These are phyloP conservation scores for Yarrowia bubula DNA, from an alignment of 805 yeast genomes.

Conservation along the genomic window DNA sequence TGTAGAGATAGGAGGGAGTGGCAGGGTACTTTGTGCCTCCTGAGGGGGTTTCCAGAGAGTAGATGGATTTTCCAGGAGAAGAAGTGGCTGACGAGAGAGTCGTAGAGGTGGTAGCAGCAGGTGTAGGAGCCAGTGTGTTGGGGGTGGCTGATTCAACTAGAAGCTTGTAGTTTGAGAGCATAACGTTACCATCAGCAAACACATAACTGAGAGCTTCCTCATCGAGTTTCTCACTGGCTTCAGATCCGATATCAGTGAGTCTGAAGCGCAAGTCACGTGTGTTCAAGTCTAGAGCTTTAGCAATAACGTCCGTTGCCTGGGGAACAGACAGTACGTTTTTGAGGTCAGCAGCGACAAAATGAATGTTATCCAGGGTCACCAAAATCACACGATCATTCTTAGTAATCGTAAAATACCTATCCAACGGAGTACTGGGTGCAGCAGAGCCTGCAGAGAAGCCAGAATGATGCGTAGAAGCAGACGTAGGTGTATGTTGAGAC, in stretches of 20 bases:
- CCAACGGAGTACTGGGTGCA: slow-evolving; percentile 3
- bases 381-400: slow-evolving; percentile 44
- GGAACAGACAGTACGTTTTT: slow-evolving; percentile 35
- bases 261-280: slow-evolving; percentile 43
- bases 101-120: not conserved
- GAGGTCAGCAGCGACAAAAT: slow-evolving; percentile 52
- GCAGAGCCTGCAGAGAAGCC: not conserved
- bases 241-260: slow-evolving; percentile 66
- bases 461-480: slow-evolving; percentile 10
- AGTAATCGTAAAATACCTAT: not conserved
- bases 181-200: not conserved
- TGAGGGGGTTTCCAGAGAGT: slow-evolving; percentile 2
- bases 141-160: not conserved
- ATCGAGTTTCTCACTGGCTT: slow-evolving; percentile 38
- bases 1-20: slow-evolving; percentile 25
- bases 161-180: slow-evolving; percentile 5
- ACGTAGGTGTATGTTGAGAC: slow-evolving; percentile 5
- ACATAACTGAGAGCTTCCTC: slow-evolving; percentile 28
- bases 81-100: not conserved
- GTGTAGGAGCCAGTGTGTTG: not conserved
- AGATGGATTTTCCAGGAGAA: slow-evolving; percentile 16
- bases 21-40: slow-evolving; percentile 4
- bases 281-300: slow-evolving; percentile 41
- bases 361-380: slow-evolving; percentile 60
- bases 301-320: slow-evolving; percentile 45